Percentiles rank a stretch among this genome's conserved stretches.
These are phyloP conservation scores for Pichia sp. DNA, from an alignment of 1,139 yeast genomes.

Conservation along the genomic window DNA sequence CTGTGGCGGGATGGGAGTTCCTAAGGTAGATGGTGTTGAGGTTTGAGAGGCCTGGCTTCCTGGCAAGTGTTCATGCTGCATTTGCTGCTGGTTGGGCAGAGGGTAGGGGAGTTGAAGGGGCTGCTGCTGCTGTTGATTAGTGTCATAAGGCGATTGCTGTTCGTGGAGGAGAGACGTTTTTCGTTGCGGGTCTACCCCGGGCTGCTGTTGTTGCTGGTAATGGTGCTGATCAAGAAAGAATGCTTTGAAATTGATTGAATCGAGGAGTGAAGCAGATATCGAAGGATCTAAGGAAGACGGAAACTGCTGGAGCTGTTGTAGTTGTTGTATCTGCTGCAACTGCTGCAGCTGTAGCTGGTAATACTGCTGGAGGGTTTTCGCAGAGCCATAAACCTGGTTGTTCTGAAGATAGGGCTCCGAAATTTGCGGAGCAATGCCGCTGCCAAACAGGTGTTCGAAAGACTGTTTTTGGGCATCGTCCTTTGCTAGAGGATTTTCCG, in stretches of 20 bases:
- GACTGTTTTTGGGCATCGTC: neutral
- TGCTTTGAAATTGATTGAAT: neutral
- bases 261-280: neutral
- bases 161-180: neutral
- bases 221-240: conserved; percentile 1
- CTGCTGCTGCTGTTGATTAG: neutral
- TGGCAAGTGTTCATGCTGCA: neutral
- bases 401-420: neutral
- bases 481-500: neutral
- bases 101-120: neutral
- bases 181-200: neutral
- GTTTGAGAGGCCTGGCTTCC: neutral
- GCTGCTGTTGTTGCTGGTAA: conserved; percentile 1
- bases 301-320: conserved; percentile 7
- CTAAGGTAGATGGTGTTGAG: neutral
- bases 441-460: neutral
- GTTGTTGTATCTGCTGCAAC: conserved; percentile 2
- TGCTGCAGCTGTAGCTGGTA: conserved; percentile 1
- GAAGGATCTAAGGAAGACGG: conserved; percentile 1
- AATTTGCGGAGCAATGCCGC: neutral
- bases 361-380: neutral
- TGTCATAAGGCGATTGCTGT: neutral
- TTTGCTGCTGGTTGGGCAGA: conserved; percentile 5
- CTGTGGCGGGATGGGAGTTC: neutral
- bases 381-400: neutral